Percentiles rank a stretch among this genome's conserved stretches.
phyloP scores from a whole-genome alignment of 768 basidiomycete species.

The Coprinopsis strossmayeri region DNA sequence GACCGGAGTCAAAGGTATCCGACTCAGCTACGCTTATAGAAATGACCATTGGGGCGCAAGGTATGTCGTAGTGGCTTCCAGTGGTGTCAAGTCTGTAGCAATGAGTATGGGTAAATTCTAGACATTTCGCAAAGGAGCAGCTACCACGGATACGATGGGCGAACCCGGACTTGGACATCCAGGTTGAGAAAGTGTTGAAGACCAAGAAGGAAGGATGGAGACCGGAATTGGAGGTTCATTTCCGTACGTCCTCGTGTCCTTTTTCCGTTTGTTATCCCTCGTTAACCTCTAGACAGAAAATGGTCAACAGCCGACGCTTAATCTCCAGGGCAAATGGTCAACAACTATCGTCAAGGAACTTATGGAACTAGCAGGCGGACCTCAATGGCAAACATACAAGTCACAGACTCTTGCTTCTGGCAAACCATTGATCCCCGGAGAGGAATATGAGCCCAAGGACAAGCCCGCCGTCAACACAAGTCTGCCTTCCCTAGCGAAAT shows the following conservation, averaged over 20 bases:
- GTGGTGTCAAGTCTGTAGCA: too few species aligned
- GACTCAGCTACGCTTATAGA: constrained; percentile 47
- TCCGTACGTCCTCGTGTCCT: constrained; percentile 41
- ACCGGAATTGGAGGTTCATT: constrained; percentile 55
- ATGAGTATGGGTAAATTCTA: too few species aligned
- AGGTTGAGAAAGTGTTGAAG: constrained; percentile 51
- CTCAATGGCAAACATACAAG: constrained; percentile 53
- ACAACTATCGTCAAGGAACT: constrained; percentile 61
- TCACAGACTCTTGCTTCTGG: constrained; percentile 38
- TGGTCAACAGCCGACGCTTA: constrained; percentile 40
- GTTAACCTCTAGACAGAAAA: constrained; percentile 29
- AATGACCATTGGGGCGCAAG: constrained; percentile 75
- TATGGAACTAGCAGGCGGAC: constrained; percentile 60
- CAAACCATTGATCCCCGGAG: constrained; percentile 41
- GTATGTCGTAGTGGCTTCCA: constrained; percentile 35
- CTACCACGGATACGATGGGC: constrained; percentile 72
- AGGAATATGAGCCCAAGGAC: constrained; percentile 21
- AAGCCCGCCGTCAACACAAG: not conserved
- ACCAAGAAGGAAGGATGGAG: constrained; percentile 47
- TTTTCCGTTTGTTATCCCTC: not conserved
- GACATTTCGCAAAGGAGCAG: constrained; percentile 77
- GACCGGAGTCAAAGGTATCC: constrained; percentile 41
- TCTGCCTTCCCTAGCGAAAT: constrained; percentile 16
- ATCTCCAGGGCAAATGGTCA: constrained; percentile 65
- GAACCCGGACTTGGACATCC: constrained; percentile 61